Conservation (phyloP, 2,329 filamentous ascomycete species). For the Rhytidhysteron rufulum region DNA sequence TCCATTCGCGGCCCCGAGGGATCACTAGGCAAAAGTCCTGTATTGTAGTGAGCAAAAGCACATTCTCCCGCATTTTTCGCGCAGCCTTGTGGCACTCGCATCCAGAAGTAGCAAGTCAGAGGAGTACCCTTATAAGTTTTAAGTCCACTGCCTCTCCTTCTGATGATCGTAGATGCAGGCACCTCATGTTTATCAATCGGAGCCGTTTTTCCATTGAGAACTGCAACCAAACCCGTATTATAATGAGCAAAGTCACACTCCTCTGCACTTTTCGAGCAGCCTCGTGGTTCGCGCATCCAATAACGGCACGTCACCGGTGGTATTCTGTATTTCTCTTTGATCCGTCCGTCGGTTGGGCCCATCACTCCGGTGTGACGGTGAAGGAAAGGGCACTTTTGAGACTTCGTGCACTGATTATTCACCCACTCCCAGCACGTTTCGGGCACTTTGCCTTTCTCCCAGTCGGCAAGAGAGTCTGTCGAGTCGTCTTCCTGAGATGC, state of each 20-base stretch:
- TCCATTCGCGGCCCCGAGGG: no score
- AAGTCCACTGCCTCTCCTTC: slow-evolving; percentile 14
- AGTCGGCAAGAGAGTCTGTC: no score
- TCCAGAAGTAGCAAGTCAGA: neutral
- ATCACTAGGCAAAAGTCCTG: no score
- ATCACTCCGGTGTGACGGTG: slow-evolving; percentile 20
- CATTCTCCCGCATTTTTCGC: no score
- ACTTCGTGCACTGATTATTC: slow-evolving; percentile 17
- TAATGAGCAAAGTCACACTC: slow-evolving; percentile 7
- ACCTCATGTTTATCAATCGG: slow-evolving; percentile 5
- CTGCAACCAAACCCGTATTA: slow-evolving; percentile 9
- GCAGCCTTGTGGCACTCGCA: no score
- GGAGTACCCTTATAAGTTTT: neutral
- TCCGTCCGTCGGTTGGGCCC: slow-evolving; percentile 10
- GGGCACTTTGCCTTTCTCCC: slow-evolving; percentile 24
- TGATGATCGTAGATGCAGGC: slow-evolving; percentile 6
- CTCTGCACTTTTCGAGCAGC: slow-evolving; percentile 1
- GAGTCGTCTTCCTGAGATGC: no score
- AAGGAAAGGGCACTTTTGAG: slow-evolving; percentile 21
- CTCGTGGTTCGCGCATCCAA: slow-evolving; percentile 15
- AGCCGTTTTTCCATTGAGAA: slow-evolving; percentile 3
- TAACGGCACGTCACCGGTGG: slow-evolving; percentile 25
- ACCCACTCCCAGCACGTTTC: slow-evolving; percentile 27
- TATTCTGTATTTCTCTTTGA: slow-evolving; percentile 23
- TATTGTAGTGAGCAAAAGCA: no score